These are phyloP conservation scores for Beta vulgaris DNA, from an alignment of 148 eudicot genomes.

Conservation along the genomic window DNA sequence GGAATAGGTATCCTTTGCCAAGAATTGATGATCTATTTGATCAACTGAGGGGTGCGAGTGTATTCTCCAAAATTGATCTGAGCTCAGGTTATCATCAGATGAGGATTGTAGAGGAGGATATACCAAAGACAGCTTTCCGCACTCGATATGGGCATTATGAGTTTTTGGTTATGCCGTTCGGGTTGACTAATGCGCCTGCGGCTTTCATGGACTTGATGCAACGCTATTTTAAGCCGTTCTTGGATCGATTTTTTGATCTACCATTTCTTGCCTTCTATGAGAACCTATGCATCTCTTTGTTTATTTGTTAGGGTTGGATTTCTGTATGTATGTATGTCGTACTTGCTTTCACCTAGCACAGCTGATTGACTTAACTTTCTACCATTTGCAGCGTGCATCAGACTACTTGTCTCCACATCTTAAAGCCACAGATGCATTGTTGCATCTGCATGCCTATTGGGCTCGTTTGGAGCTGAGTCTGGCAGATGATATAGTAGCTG, in stretches of 20 bases:
- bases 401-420: slow-evolving; percentile 70
- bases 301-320: neutral
- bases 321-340: neutral
- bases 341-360: neutral
- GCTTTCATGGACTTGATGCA: too few relatives aligned
- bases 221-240: too few relatives aligned
- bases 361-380: slow-evolving; percentile 18
- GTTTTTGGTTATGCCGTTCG: too few relatives aligned
- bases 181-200: too few relatives aligned
- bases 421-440: slow-evolving; percentile 60
- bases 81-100: too few relatives aligned
- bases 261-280: neutral
- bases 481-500: slow-evolving; percentile 70
- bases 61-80: too few relatives aligned
- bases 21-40: too few relatives aligned
- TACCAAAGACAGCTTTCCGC: too few relatives aligned
- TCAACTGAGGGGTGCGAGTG: too few relatives aligned
- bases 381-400: slow-evolving; percentile 66
- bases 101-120: too few relatives aligned
- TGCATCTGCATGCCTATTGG: slow-evolving; percentile 81
- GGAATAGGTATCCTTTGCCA: too few relatives aligned
- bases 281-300: neutral
- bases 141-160: too few relatives aligned
- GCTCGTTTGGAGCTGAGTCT: slow-evolving; percentile 64
- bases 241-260: neutral